Conservation (phyloP, 1,284 basidiomycete genomes). For the Pseudozyma sp. region DNA sequence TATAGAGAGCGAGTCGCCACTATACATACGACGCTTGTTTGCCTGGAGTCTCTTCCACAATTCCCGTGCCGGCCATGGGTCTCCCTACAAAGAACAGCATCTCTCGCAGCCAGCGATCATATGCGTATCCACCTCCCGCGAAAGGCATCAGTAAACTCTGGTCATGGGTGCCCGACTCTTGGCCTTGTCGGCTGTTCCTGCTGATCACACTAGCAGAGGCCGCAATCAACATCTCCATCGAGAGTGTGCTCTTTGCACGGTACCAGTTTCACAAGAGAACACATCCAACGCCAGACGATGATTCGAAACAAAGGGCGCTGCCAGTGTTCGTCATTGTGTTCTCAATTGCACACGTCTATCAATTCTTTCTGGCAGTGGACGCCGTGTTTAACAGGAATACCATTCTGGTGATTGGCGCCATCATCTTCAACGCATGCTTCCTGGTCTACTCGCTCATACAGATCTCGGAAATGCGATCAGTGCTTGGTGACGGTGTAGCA, state of each 20-base stretch:
- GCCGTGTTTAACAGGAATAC: constrained; percentile 59
- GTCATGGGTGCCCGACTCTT: constrained; percentile 53
- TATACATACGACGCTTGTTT: too few species aligned
- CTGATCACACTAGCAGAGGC: constrained; percentile 60
- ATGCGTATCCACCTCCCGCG: constrained; percentile 39
- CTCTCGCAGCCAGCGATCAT: constrained; percentile 34
- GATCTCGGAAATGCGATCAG: constrained; percentile 60
- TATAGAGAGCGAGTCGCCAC: too few species aligned
- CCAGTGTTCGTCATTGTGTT: constrained; percentile 62
- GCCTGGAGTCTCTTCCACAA: too few species aligned
- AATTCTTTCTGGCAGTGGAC: constrained; percentile 58
- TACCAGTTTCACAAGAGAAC: constrained; percentile 45
- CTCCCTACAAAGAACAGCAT: constrained; percentile 16
- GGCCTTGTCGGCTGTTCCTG: constrained; percentile 53
- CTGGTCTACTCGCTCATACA: constrained; percentile 61
- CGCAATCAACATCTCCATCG: constrained; percentile 55
- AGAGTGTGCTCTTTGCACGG: constrained; percentile 54
- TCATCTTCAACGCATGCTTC: constrained; percentile 60
- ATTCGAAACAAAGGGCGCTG: constrained; percentile 47
- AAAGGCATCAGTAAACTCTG: constrained; percentile 35
- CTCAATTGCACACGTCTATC: constrained; percentile 59
- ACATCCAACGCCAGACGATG: constrained; percentile 35
- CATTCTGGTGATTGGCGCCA: constrained; percentile 56
- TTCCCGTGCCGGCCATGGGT: constrained; percentile 37
- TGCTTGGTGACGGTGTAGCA: constrained; percentile 57